These are phyloP conservation scores for Soucietia sequanensis DNA, from an alignment of 805 yeast species.

Conservation along the genomic window DNA sequence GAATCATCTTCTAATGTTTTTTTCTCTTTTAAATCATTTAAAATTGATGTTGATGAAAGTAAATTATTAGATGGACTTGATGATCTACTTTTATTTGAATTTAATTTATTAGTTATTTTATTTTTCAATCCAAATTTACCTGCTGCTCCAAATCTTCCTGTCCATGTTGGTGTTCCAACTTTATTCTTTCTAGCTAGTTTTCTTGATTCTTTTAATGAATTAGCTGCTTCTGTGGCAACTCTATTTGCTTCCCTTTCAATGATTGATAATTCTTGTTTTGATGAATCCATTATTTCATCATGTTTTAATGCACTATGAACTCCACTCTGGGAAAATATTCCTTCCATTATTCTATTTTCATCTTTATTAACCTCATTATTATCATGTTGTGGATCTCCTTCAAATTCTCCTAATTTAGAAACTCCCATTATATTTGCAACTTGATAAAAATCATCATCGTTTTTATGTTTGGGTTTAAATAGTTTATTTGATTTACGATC, in stretches of 20 bases:
- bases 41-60: conserved; percentile 48
- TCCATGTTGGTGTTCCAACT: conserved; percentile 93
- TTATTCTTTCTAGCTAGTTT: conserved; percentile 41
- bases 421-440: conserved; percentile 72
- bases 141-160: conserved; percentile 87
- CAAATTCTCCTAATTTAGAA: conserved; percentile 64
- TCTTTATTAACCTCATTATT: conserved; percentile 33
- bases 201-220: conserved; percentile 61
- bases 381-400: conserved; percentile 47
- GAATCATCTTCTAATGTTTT: conserved; percentile 27
- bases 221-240: conserved; percentile 52
- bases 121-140: conserved; percentile 49
- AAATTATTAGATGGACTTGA: conserved; percentile 4
- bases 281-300: conserved; percentile 66
- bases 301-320: conserved; percentile 76
- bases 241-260: conserved; percentile 64
- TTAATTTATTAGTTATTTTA: conserved; percentile 1
- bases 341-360: conserved; percentile 70
- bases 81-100: conserved; percentile 1
- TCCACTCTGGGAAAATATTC: conserved; percentile 67
- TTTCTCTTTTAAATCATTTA: conserved; percentile 47
- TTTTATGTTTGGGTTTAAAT: conserved; percentile 29
- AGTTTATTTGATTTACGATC: conserved; percentile 32
- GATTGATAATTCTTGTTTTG: conserved; percentile 50
- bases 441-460: conserved; percentile 64